These are phyloP conservation scores for Cladobotryum protrusum DNA, from an alignment of 2,329 filamentous ascomycete species.

Conservation along the genomic window DNA sequence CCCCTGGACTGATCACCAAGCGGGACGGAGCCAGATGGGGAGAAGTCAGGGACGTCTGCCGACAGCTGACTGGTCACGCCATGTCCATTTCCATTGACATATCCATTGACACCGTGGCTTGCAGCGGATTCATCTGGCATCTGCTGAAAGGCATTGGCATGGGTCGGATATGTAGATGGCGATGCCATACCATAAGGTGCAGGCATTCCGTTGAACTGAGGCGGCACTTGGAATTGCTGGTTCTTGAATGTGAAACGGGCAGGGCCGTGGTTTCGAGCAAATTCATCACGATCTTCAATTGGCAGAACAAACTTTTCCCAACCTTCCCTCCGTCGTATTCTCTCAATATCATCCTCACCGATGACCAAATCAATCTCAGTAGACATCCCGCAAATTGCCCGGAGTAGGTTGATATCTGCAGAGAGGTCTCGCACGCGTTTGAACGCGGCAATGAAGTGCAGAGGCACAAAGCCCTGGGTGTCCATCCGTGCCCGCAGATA, in stretches of 20 bases:
- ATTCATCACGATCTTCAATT: conserved; percentile 62
- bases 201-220: conserved; percentile 28
- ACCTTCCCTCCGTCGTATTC: conserved; percentile 65
- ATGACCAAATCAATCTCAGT: conserved; percentile 66
- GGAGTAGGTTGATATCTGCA: conserved; percentile 64
- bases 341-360: conserved; percentile 71
- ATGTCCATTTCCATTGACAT: conserved; percentile 20
- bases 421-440: conserved; percentile 54
- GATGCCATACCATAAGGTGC: conserved; percentile 26
- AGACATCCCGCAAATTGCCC: conserved; percentile 67
- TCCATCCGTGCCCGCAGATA: conserved; percentile 91
- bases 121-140: conserved; percentile 26
- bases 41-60: conserved; percentile 35
- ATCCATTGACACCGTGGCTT: conserved; percentile 32
- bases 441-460: conserved; percentile 78
- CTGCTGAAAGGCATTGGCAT: conserved; percentile 24
- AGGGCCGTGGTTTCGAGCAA: conserved; percentile 67
- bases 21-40: conserved; percentile 24
- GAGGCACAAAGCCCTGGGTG: conserved; percentile 80
- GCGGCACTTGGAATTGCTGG: conserved; percentile 22
- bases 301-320: conserved; percentile 78
- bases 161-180: conserved; percentile 23
- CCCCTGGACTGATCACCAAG: conserved; percentile 2
- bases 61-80: conserved; percentile 26
- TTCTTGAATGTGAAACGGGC: conserved; percentile 33